phyloP scores from a whole-genome alignment of 1,284 basidiomycete genomes.

The Cutaneotrichosporon spelunceum region DNA sequence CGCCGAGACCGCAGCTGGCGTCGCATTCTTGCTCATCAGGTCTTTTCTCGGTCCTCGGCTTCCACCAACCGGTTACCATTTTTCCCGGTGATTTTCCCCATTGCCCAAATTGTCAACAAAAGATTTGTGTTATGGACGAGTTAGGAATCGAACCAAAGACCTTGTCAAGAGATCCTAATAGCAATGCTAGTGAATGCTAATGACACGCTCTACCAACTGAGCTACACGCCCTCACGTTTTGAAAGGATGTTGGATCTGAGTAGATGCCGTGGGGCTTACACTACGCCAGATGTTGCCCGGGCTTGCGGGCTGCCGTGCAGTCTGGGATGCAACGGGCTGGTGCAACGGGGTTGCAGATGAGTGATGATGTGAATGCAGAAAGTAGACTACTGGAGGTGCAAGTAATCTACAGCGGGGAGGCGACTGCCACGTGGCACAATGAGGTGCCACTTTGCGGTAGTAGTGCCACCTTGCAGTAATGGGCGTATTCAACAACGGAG shows the following conservation, averaged over 20 bases:
- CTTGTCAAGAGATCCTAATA: not conserved
- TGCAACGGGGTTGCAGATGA: too few species aligned
- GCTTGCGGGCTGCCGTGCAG: too few species aligned
- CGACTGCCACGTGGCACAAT: too few species aligned
- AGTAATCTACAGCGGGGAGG: too few species aligned
- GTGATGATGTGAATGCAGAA: too few species aligned
- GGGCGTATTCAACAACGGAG: too few species aligned
- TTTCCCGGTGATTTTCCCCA: not conserved
- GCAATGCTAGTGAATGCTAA: not conserved
- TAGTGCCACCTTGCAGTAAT: too few species aligned
- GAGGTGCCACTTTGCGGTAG: too few species aligned
- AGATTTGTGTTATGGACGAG: not conserved
- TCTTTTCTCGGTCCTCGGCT: not conserved
- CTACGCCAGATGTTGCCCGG: too few species aligned
- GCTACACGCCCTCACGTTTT: not conserved
- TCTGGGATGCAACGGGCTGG: too few species aligned
- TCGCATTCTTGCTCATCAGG: not conserved
- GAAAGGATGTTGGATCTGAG: not conserved
- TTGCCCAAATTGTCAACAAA: not conserved
- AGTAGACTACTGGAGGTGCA: too few species aligned
- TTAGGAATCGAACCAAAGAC: constrained; percentile 1
- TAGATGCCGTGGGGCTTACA: too few species aligned
- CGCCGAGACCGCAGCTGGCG: not conserved
- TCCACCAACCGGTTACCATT: not conserved
- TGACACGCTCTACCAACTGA: constrained; percentile 1